Evolutionary conservation across 805 yeast genomes (phyloP), one percentile per base, ranked within the genome.

Genomic region (Yarrowia bubula): DNA sequence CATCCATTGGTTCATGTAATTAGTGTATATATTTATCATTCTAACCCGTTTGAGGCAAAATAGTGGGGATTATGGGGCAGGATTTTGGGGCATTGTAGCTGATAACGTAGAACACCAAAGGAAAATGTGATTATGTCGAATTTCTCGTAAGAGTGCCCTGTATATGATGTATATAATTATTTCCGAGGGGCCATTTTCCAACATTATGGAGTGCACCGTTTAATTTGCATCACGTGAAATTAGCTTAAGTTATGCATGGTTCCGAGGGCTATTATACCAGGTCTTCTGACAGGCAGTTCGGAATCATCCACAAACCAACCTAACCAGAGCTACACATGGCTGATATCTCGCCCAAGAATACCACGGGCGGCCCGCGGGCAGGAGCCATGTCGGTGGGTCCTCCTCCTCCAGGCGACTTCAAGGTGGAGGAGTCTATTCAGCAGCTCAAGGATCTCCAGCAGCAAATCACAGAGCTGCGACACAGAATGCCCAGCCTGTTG

Each of bases 191-290:
- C 28, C 28, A 22, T 22, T 22, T 3, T 22, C 13, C 38, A 35
- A 35, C 13, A 35, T 15, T 42, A 18, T 18, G 31, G 14, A 18
- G 14, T 42, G 38, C 13, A 18, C 46, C 17, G 13, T 28, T 22
- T 28, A 14, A 28, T 2, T 32, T 32, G 22, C 31, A 80, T 82
- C 61, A 82, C 84, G 38, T 80, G 77, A 51, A 37, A 51, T 37
- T 50, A 50, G 33, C 57, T 51, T 37, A 51, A 22, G 58, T 51
- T 38, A 51, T 51, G 58, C 58, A 50, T 35, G 41, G 17, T 50
- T 18, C 15, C 57, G 39, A 50, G 42, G 28, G 28, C 33, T 8
- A 8, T 35, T 18, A 17, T 17, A 15, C n/a, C 32, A 7, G 32
- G 57, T 18, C 43, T 32, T 22, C 43, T 15, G 58, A 33, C 55